phyloP scores from a whole-genome alignment of 148 eudicot genomes.

The Vaccinium corymbosum region DNA sequence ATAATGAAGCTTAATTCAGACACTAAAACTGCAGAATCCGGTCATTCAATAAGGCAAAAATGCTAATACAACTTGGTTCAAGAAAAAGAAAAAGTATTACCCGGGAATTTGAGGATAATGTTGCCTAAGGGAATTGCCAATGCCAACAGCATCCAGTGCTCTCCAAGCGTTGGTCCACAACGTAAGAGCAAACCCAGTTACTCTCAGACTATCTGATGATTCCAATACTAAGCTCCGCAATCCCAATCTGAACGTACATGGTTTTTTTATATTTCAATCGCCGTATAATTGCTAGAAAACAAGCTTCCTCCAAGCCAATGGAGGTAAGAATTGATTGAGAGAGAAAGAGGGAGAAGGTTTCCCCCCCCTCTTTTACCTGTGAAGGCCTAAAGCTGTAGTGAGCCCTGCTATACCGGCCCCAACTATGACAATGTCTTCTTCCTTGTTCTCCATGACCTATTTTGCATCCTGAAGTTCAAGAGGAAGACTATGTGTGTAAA shows the following conservation, averaged over 20 bases:
- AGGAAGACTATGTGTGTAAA: background rate
- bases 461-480: background rate
- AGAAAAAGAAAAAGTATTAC: constrained; percentile 1
- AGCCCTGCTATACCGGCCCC: constrained; percentile 45
- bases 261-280: no score
- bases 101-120: constrained; percentile 21
- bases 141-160: constrained; percentile 44
- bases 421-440: constrained; percentile 16
- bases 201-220: constrained; percentile 39
- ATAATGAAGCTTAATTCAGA: background rate
- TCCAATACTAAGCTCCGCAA: constrained; percentile 49
- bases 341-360: background rate
- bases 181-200: constrained; percentile 40
- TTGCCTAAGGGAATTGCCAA: constrained; percentile 31
- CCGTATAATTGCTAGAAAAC: no score
- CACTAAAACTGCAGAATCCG: background rate
- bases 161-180: constrained; percentile 57
- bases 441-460: background rate
- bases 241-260: background rate
- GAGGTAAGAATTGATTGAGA: background rate
- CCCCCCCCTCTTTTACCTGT: constrained; percentile 19
- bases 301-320: background rate
- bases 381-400: constrained; percentile 42
- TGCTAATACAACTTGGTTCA: background rate
- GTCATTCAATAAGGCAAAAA: background rate